Conservation (phyloP, 306 rosid species). For the Vigna hirtella region DNA sequence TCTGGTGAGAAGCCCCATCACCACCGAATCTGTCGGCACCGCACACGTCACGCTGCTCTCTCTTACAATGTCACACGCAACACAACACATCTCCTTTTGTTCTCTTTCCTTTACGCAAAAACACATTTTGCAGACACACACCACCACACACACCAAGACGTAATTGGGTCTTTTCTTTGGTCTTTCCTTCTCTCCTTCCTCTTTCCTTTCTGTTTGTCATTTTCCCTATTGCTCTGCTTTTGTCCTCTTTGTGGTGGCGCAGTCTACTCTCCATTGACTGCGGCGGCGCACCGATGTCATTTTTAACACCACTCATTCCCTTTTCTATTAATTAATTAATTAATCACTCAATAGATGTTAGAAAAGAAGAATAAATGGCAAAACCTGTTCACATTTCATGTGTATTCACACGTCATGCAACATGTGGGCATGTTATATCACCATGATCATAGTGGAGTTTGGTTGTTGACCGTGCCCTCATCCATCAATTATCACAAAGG, state of each 20-base stretch:
- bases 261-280: conserved; percentile 45
- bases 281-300: conserved; percentile 46
- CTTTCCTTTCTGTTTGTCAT: background rate
- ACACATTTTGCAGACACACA: no score
- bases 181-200: background rate
- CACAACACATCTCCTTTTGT: background rate
- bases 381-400: background rate
- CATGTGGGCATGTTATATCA: background rate
- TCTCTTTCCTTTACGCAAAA: background rate
- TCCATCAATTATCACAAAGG: no score
- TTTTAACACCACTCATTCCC: background rate
- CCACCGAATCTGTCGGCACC: conserved; percentile 61
- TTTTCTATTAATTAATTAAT: no score
- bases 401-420: background rate
- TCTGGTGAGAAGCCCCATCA: conserved; percentile 33
- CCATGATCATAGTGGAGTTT: no score
- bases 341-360: no score
- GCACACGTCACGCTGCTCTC: conserved; percentile 59
- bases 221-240: background rate
- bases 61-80: conserved; percentile 37
- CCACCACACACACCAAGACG: background rate
- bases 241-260: conserved; percentile 37
- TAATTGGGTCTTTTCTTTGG: background rate
- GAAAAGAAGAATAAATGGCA: no score
- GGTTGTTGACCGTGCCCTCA: background rate